Evolutionary conservation across 1,284 basidiomycete genomes (phyloP).

Genomic region (Cryptococcus sp.): DNA sequence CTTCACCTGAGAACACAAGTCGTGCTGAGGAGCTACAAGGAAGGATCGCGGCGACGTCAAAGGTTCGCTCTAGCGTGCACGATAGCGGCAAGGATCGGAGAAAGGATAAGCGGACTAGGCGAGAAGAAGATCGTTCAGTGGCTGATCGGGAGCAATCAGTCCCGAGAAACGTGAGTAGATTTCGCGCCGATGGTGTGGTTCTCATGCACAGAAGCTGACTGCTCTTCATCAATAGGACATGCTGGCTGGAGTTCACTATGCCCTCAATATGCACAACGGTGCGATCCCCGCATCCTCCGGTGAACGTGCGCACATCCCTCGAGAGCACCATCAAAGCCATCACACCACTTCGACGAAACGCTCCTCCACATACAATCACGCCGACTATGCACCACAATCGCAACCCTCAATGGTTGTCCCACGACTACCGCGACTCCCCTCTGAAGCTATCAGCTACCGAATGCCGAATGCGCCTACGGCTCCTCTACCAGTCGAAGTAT

Average conservation of each 20-base stretch:
- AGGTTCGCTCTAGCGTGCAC: no score
- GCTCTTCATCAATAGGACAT: conserved; percentile 9
- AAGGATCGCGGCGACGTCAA: no score
- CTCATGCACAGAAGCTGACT: no score
- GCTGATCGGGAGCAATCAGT: not conserved
- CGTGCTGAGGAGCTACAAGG: not conserved
- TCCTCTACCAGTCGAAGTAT: not conserved
- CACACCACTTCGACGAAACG: not conserved
- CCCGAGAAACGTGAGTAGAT: not conserved
- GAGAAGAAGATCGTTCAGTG: conserved; percentile 3
- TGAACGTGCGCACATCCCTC: not conserved
- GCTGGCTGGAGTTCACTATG: conserved; percentile 27
- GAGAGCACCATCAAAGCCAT: not conserved
- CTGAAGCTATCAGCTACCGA: conserved; percentile 11
- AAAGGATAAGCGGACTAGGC: no score
- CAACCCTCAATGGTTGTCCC: conserved; percentile 5
- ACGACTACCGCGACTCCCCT: conserved; percentile 10
- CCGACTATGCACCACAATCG: not conserved
- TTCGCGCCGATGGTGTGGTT: not conserved
- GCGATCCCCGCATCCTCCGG: conserved; percentile 1
- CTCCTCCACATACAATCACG: conserved; percentile 1
- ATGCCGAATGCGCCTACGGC: conserved; percentile 3
- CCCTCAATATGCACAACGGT: conserved; percentile 28
- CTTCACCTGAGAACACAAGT: not conserved
- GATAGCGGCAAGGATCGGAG: no score